phyloP scores from a whole-genome alignment of 1,284 basidiomycete genomes.

The Leccinum fallax region DNA sequence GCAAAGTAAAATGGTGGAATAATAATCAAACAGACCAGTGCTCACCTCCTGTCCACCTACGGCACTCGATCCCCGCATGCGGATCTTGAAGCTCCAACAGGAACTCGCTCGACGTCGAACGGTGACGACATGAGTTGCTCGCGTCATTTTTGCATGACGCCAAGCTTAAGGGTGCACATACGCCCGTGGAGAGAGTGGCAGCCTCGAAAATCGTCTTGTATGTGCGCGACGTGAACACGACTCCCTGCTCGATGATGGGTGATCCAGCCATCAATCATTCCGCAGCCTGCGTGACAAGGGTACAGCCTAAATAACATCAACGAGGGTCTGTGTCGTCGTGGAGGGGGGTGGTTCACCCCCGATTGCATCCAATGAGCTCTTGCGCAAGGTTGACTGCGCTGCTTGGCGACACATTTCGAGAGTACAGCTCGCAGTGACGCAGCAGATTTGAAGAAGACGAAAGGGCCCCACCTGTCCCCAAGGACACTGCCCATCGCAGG shows the following conservation, averaged over 20 bases:
- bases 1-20: neutral
- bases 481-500: neutral
- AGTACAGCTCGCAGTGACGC: neutral
- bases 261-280: slow-evolving; percentile 12
- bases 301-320: slow-evolving; percentile 19
- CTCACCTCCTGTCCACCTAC: slow-evolving; percentile 3
- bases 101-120: slow-evolving; percentile 2
- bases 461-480: neutral
- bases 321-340: neutral
- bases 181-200: slow-evolving; percentile 15
- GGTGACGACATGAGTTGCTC: slow-evolving; percentile 1
- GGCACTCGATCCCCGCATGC: slow-evolving; percentile 1
- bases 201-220: slow-evolving; percentile 12
- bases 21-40: slow-evolving; percentile 12
- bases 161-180: slow-evolving; percentile 1
- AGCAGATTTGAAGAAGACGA: neutral
- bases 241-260: neutral
- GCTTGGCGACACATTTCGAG: neutral
- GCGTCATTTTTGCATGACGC: slow-evolving; percentile 2
- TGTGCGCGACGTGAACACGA: neutral
- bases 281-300: slow-evolving; percentile 1
- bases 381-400: slow-evolving; percentile 1
- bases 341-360: neutral
- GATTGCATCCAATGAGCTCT: neutral
- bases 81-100: slow-evolving; percentile 8